Conservation (phyloP, 495 filamentous ascomycete genomes). For the Hypoxylon fragiforme region DNA sequence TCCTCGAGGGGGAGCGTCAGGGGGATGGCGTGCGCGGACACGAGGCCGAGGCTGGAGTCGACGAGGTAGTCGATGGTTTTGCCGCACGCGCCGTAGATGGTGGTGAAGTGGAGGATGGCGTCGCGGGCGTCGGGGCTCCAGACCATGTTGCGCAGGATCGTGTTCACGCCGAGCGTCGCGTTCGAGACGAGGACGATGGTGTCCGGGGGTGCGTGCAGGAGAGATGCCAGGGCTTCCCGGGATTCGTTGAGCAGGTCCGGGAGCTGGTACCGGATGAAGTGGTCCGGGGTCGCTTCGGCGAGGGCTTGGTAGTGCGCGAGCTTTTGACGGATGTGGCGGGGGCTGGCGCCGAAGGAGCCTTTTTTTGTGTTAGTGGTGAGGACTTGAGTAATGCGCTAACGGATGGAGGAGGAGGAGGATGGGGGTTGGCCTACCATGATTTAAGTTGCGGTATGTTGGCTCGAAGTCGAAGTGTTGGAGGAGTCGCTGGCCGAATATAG, state of each 20-base stretch:
- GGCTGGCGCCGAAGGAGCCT: constrained; percentile 82
- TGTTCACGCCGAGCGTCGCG: constrained; percentile 74
- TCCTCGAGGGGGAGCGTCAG: constrained; percentile 60
- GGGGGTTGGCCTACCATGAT: constrained; percentile 66
- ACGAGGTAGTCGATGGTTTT: constrained; percentile 69
- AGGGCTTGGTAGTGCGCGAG: constrained; percentile 60
- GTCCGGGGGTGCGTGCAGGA: constrained; percentile 63
- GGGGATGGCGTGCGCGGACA: constrained; percentile 43
- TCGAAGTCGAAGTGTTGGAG: constrained; percentile 68
- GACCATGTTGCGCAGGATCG: constrained; percentile 67
- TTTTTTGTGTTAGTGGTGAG: too few relatives aligned
- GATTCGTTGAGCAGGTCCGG: constrained; percentile 62
- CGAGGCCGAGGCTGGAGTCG: constrained; percentile 52
- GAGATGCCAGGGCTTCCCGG: constrained; percentile 62
- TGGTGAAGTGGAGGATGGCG: constrained; percentile 69
- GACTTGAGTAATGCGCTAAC: too few relatives aligned
- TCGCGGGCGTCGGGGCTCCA: constrained; percentile 57
- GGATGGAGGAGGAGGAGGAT: too few relatives aligned
- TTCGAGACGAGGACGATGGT: constrained; percentile 79
- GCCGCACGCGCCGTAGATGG: constrained; percentile 76
- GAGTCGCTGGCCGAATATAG: constrained; percentile 20
- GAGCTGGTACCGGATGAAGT: constrained; percentile 69
- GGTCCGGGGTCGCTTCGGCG: constrained; percentile 68
- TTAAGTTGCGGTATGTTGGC: constrained; percentile 69
- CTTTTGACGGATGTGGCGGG: constrained; percentile 59